Evolutionary conservation across 345 rosid species (phyloP), one percentile per base, ranked within the genome.

Genomic region (Dipteronia sinensis): DNA sequence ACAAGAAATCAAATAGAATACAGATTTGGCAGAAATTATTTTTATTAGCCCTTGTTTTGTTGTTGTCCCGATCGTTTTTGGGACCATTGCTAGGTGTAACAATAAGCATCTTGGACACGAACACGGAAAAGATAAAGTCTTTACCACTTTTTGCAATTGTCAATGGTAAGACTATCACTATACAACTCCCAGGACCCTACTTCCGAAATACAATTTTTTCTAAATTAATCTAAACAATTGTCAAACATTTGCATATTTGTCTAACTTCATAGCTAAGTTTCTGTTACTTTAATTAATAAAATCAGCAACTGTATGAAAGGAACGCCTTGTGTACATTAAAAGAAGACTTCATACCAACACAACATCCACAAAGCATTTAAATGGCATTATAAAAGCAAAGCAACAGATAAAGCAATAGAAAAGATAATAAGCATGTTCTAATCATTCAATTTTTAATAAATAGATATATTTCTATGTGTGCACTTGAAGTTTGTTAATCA

Each of bases 341-440:
- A 20, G 64, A 55, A 2, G 8, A 25, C 58, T 23, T 67, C 8
- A 5, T 17, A 55, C 46, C 10, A 31, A 27, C 65, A 47, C 29
- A 51, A 55, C 40, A 69, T 71, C 49, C 65, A 55, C 46, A 55
- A 19, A 59, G 12, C 16, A 11, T 29, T 56, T 7, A 20, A 25
- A 31, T 71, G n/a, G 2, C 49, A 67, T 44, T 51, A 19, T 58
- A 58, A 65, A 55, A 27, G 38, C 34, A 72, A 78, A 40, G 46
- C 20, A 15, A 64, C 8, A 51, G 9, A 63, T 61, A 65, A 72
- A 10, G 23, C 29, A 7, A 31, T 63, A 65, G 44, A 22, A 62
- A 51, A 71, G 53, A 23, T 1, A 40, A 3, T 40, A 6, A n/a
- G 31, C 53, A 22, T 10, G 44, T 44, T 20, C 27, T 5, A 68